Conservation (phyloP, 768 basidiomycete genomes). For the Pleurotus giganteus region DNA sequence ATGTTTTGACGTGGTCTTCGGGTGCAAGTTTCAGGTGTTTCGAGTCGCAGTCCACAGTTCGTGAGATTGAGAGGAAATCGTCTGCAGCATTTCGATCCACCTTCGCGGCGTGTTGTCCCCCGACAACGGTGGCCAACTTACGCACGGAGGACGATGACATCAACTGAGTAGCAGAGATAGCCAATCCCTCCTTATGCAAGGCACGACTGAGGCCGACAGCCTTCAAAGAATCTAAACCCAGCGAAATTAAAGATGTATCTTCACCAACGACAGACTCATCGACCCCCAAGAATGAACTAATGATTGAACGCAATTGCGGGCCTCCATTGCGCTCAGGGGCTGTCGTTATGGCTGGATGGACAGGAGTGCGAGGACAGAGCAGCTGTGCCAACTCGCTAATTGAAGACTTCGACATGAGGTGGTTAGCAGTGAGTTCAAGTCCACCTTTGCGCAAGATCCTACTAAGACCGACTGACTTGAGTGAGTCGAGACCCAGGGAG, state of each 20-base stretch:
- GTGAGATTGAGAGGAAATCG: not conserved
- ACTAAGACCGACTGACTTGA: slow-evolving; percentile 43
- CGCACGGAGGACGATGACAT: slow-evolving; percentile 27
- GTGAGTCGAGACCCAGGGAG: slow-evolving; percentile 46
- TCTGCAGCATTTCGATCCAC: not conserved
- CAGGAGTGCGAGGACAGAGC: not conserved
- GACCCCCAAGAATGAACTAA: slow-evolving; percentile 27
- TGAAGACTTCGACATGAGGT: slow-evolving; percentile 33
- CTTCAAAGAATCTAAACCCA: slow-evolving; percentile 48
- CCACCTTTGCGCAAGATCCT: slow-evolving; percentile 32
- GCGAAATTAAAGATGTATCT: slow-evolving; percentile 37
- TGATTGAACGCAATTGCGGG: slow-evolving; percentile 15
- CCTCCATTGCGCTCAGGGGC: slow-evolving; percentile 2
- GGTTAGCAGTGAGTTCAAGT: slow-evolving; percentile 29
- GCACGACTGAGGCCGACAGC: slow-evolving; percentile 39
- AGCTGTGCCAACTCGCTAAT: slow-evolving; percentile 15
- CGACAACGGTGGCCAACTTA: slow-evolving; percentile 15
- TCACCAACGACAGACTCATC: slow-evolving; percentile 18
- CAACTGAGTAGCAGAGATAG: slow-evolving; percentile 33
- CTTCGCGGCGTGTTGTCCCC: not conserved
- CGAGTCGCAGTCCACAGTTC: slow-evolving; percentile 12
- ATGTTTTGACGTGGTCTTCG: slow-evolving; percentile 31
- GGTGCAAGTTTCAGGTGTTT: slow-evolving; percentile 18
- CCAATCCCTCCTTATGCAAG: slow-evolving; percentile 30
- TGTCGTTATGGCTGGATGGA: not conserved